Evolutionary conservation across 1,139 yeast species (phyloP).

Genomic region (Diutina rugosa): DNA sequence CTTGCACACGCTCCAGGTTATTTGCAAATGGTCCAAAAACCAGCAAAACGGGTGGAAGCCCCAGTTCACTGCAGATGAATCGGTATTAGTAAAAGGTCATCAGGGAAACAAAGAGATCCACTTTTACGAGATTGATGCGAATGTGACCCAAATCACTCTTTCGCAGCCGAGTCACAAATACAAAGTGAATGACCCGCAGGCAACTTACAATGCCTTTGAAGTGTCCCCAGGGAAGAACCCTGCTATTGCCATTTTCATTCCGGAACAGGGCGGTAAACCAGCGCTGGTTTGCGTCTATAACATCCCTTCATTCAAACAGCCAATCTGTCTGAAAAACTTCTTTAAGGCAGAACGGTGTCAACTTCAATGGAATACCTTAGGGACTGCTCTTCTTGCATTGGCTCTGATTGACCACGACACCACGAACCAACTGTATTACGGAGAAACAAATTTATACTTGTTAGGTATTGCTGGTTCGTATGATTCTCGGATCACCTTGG

Average conservation of each 20-base stretch:
- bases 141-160: conserved; percentile 9
- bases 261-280: conserved; percentile 77
- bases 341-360: conserved; percentile 93
- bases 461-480: conserved; percentile 88
- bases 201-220: conserved; percentile 39
- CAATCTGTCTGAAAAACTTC: conserved; percentile 77
- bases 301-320: conserved; percentile 61
- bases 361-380: conserved; percentile 87
- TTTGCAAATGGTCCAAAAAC: conserved; percentile 63
- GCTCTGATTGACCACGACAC: conserved; percentile 95
- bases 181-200: conserved; percentile 45
- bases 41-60: conserved; percentile 88
- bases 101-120: conserved; percentile 48
- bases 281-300: conserved; percentile 80
- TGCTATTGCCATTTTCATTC: conserved; percentile 82
- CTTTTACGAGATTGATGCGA: conserved; percentile 43
- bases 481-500: conserved; percentile 67
- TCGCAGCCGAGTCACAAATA: conserved; percentile 49
- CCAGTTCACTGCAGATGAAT: conserved; percentile 74
- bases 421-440: conserved; percentile 88
- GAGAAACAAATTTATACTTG: conserved; percentile 85
- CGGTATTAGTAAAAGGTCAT: conserved; percentile 50
- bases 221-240: conserved; percentile 87
- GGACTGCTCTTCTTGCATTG: conserved; percentile 78
- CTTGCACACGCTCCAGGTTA: conserved; percentile 29